Evolutionary conservation across 805 yeast species (phyloP).

Genomic region (Wickerhamomyces strasburgensis): DNA sequence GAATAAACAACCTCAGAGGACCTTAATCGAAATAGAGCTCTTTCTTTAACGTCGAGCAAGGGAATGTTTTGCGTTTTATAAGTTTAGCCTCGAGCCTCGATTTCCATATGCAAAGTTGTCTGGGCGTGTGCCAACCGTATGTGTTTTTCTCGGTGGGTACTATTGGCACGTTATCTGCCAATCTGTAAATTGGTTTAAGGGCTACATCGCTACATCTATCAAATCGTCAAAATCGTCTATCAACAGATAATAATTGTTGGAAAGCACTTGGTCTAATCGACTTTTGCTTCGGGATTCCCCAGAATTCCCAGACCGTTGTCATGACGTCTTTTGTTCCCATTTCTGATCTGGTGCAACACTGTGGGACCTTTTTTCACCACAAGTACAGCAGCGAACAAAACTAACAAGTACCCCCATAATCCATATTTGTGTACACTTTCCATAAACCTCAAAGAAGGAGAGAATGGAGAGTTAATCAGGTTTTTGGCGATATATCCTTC

Average conservation of each 20-base stretch:
- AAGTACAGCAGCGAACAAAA: slow-evolving; percentile 1
- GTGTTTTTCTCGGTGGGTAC: too few species aligned
- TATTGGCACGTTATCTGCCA: too few species aligned
- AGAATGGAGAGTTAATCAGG: slow-evolving; percentile 41
- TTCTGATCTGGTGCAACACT: not conserved
- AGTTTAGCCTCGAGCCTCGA: too few species aligned
- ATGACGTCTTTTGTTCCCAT: slow-evolving; percentile 2
- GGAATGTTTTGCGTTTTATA: too few species aligned
- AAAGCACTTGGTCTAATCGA: slow-evolving; percentile 1
- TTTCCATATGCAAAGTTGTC: too few species aligned
- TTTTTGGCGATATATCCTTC: slow-evolving; percentile 22
- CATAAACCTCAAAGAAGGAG: slow-evolving; percentile 33
- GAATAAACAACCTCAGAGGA: too few species aligned
- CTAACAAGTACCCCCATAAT: slow-evolving; percentile 34
- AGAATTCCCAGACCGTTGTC: slow-evolving; percentile 11
- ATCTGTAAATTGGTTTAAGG: too few species aligned
- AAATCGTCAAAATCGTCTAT: not conserved
- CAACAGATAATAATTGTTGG: not conserved
- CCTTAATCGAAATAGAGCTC: too few species aligned
- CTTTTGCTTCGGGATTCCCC: slow-evolving; percentile 12
- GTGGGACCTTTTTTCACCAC: slow-evolving; percentile 2
- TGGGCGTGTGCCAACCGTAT: too few species aligned
- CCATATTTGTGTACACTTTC: slow-evolving; percentile 43
- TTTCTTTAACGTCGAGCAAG: too few species aligned
- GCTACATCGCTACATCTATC: not conserved